Base-by-base conservation (phyloP, 2,329 filamentous ascomycete species). In the Penicillium sp. region DNA sequence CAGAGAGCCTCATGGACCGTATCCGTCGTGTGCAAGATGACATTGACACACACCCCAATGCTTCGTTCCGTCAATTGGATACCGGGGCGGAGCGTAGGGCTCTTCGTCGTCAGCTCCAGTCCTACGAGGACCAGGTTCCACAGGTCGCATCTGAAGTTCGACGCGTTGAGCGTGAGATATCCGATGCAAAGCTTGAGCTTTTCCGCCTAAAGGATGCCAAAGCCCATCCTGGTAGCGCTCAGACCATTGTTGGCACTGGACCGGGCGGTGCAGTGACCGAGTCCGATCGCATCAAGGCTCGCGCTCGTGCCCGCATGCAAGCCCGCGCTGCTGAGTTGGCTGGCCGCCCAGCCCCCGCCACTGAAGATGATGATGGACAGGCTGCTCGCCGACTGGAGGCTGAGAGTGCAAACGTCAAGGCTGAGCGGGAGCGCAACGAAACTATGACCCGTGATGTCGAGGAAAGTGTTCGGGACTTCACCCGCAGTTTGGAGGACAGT, bases 261-360 rank as follows among this genome's bases (percentile, higher is more conserved):
- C 93, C 92, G 52, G 93, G 93, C 41, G 94, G 94, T 47, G 76
- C 85, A 42, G 85, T 99, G 39, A 99, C 94, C 0, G 94, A 99
- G 73, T 88, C 90, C 3, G 94, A 99, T 74, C 85, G 93, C 49
- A 83, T 97, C 61, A 97, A 96, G 77, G 94, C 94, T 33, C 85
- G 92, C 62, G 93, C 94, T 29, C 95, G 92, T 75, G 93, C 93
- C 36, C 95, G 96, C 85, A 99, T 99, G 94, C 93, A 97, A 75
- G 92, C 96, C 66, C 88, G 94, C 54, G 92, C 94, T 61, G 94
- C 94, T 51, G 93, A 94, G 16, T 77, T 99, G 58, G 90, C 91
- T 21, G 94, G 94, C 52, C 90, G 87, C 72, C 91, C 92, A 68
- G 77, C 87, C 41, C 79, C 85, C 43, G 85, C 89, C 34, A 72